A percentile compares a stretch with the other conserved stretches of the same genome.
Evolutionary conservation across 768 basidiomycete genomes (phyloP).

Genomic region (Megacollybia marginata): DNA sequence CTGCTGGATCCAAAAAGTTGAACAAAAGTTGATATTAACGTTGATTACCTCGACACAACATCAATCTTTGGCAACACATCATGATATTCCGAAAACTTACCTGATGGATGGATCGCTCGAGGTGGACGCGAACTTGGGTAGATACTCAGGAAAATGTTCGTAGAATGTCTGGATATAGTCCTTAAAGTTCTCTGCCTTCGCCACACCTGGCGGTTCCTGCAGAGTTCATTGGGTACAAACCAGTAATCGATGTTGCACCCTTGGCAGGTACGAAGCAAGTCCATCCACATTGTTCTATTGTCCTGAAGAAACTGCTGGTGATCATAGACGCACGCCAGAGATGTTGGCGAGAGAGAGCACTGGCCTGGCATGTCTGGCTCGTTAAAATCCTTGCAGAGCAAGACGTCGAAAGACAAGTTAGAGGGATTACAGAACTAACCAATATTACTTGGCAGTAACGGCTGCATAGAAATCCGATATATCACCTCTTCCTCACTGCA

Average conservation of each 20-base stretch:
- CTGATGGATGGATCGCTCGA: background rate
- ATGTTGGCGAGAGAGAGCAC: conserved; percentile 9
- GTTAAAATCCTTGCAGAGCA: conserved; percentile 11
- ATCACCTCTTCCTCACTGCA: conserved; percentile 12
- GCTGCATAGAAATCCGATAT: background rate
- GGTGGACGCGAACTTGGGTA: background rate
- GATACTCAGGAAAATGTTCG: background rate
- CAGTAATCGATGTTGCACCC: conserved; percentile 24
- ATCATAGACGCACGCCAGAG: conserved; percentile 12
- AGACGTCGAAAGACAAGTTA: too few species aligned
- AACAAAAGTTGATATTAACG: too few species aligned
- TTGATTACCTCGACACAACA: too few species aligned
- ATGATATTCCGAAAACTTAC: background rate
- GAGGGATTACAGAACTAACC: too few species aligned
- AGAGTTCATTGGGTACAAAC: conserved; percentile 18
- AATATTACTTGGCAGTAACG: too few species aligned
- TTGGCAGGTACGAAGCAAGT: conserved; percentile 11
- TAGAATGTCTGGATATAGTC: background rate
- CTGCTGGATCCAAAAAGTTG: too few species aligned
- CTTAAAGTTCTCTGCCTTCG: background rate
- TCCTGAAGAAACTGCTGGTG: conserved; percentile 13
- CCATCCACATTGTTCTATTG: conserved; percentile 12
- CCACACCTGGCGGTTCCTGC: background rate
- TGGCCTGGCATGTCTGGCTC: conserved; percentile 12
- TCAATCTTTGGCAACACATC: background rate